Base-by-base conservation (phyloP, 2,329 filamentous ascomycete genomes). In the Verruconis gallopava region DNA sequence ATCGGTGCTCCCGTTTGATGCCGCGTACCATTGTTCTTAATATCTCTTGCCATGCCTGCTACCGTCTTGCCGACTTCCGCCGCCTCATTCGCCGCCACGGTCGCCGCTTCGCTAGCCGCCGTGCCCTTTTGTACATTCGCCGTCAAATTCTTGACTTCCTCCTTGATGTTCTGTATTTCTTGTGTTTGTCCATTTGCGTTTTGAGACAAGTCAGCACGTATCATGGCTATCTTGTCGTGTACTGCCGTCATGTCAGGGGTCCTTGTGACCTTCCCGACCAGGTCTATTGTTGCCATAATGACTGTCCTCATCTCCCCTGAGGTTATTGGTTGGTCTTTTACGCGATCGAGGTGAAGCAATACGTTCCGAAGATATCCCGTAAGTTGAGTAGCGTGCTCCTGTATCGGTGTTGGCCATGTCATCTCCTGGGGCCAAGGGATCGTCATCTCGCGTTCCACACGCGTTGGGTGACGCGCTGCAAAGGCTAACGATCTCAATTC, bases 231-330 rank as follows among this genome's bases (percentile, higher is more conserved):
- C 11, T 43, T 38, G 43, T 50, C 40, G 40, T 42, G 38, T 34
- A n/a, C n/a, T n/a, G n/a, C n/a, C n/a, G n/a, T n/a, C n/a, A n/a
- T n/a, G n/a, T n/a, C n/a, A n/a, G n/a, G 50, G 14, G 2, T 40
- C 40, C 48, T 44, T 43, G 49, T 44, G 30, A 43, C 38, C 42
- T 52, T 51, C 17, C 49, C 41, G 32, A 48, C 41, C 20, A 49
- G 49, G 6, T 41, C 48, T 20, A 50, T 22, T 15, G 41, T 43
- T 41, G 34, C 28, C 44, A 37, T 39, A 46, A 30, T 46, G 40
- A 40, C 37, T 37, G 35, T 30, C 43, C 38, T 42, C 30, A 30
- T 42, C 43, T 25, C 37, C 30, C 38, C 32, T 35, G 32, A 17
- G 32, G 9, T 9, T 9, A 9, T 9, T n/a, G 25, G 9, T n/a